Conservation (phyloP, 129 eudicot species). For the Erigeron canadensis region DNA sequence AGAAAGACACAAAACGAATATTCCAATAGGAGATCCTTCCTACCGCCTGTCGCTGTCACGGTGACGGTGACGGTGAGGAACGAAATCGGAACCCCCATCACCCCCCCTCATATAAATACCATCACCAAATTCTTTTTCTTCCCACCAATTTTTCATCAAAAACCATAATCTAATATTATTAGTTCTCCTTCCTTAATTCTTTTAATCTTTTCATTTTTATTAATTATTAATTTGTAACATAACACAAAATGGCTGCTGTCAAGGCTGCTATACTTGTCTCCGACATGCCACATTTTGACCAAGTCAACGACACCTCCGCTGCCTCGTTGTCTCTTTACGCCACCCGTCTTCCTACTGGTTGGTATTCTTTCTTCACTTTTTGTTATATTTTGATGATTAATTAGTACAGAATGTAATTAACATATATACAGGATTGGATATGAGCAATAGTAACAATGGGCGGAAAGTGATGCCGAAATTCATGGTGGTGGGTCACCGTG, state of each 20-base stretch:
- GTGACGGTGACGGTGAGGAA: slow-evolving; percentile 35
- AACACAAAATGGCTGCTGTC: slow-evolving; percentile 45
- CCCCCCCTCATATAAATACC: slow-evolving; percentile 36
- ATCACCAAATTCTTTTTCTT: slow-evolving; percentile 19
- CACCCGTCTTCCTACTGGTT: slow-evolving; percentile 52
- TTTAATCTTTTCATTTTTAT: neutral
- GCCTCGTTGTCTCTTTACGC: slow-evolving; percentile 45
- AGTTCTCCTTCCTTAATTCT: neutral
- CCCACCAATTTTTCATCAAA: slow-evolving; percentile 5
- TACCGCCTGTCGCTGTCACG: slow-evolving; percentile 24
- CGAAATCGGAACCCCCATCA: neutral
- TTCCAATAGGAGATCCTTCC: slow-evolving; percentile 39
- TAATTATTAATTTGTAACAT: neutral
- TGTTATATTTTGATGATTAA: neutral
- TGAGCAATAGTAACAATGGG: slow-evolving; percentile 34
- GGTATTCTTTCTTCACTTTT: neutral
- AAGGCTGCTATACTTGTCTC: slow-evolving; percentile 87
- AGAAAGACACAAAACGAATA: slow-evolving; percentile 27
- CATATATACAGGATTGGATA: slow-evolving; percentile 40
- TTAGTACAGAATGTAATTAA: too few species aligned
- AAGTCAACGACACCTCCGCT: slow-evolving; percentile 51
- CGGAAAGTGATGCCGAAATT: slow-evolving; percentile 51
- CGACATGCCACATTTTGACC: slow-evolving; percentile 80
- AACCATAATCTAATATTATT: slow-evolving; percentile 7
- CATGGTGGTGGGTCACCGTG: slow-evolving; percentile 85